Base-by-base conservation (phyloP, 768 basidiomycete species). In the Pleurotus giganteus region DNA sequence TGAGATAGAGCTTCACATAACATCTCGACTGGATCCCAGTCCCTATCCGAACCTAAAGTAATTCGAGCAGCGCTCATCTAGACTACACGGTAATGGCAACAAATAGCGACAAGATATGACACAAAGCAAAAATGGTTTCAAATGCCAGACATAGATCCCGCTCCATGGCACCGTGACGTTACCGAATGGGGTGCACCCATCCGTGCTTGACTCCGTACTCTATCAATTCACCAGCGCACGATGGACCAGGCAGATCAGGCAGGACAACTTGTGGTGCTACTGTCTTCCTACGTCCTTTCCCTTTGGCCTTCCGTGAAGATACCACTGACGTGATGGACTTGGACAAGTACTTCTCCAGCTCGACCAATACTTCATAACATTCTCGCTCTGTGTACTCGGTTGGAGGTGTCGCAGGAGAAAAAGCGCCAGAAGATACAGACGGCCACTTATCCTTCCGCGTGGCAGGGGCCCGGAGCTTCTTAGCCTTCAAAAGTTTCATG, bases 401-500 rank as follows among this genome's bases (percentile, higher is more conserved):
- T 13, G 61, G 26, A 4, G 61, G 19, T 6, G 60, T 37, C 7
- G 42, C 19, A 3, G 61, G 12, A 49, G 46, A 39, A 45, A 15
- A 13, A 59, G 11, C 47, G 59, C 31, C 50, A 64, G 13, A n/a
- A 21, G 23, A 12, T 21, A 21, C 61, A 26, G 57, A 54, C 23
- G 59, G 56, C 15, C 61, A 64, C 24, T 59, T 74, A 64, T 74
- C 81, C 34, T 78, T 73, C 50, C 73, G 66, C 13, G 57, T 63
- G 17, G 70, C 57, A 1, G 89, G 85, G 32, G 75, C 71, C 58
- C 81, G 84, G 26, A 95, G 71, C 37, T 80, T 79, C 67, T 94
- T 94, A 29, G 75, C 75, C 23, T 81, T 71, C 2, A 95, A 71
- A 23, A 95, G 77, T 69, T 94, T 93, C 49, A 70, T 68, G n/a